Percentiles rank a stretch among this genome's conserved stretches.
Evolutionary conservation across 2,329 filamentous ascomycete genomes (phyloP).

Genomic region (Aspergillus sp.): DNA sequence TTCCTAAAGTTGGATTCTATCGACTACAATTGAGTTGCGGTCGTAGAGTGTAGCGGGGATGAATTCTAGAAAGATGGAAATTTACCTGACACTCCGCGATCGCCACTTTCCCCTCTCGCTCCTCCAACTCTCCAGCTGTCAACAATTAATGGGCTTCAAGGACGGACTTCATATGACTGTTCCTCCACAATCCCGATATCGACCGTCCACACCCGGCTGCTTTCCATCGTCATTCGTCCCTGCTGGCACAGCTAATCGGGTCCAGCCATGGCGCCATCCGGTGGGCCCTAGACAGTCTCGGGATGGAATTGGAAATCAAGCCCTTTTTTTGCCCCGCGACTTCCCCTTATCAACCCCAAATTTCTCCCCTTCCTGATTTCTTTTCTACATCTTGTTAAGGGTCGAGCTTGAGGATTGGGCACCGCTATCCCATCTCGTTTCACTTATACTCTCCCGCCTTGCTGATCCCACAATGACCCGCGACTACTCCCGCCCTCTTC

Average conservation of each 20-base stretch:
- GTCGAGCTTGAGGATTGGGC: neutral
- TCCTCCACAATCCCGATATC: constrained; percentile 7
- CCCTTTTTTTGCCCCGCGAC: constrained; percentile 2
- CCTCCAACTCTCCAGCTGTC: neutral
- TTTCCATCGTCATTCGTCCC: neutral
- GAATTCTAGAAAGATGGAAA: neutral
- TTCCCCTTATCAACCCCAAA: constrained; percentile 7
- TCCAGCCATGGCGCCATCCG: constrained; percentile 25
- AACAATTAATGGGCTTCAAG: neutral
- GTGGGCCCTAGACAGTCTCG: constrained; percentile 1
- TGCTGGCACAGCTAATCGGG: constrained; percentile 6
- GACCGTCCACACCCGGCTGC: neutral
- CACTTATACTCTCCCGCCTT: neutral
- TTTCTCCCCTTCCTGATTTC: neutral
- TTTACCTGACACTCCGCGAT: neutral
- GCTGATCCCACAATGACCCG: constrained; percentile 21
- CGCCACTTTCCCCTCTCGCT: too few relatives aligned
- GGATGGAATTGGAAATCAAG: constrained; percentile 16
- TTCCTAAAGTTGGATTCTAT: too few relatives aligned
- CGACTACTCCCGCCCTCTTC: constrained; percentile 26
- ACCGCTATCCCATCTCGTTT: neutral
- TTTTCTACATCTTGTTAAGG: neutral
- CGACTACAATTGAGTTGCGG: too few relatives aligned
- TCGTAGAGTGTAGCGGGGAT: neutral
- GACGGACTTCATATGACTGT: neutral